phyloP scores from a whole-genome alignment of 192 early-diverging fungal species.

The Diversispora epigaea region DNA sequence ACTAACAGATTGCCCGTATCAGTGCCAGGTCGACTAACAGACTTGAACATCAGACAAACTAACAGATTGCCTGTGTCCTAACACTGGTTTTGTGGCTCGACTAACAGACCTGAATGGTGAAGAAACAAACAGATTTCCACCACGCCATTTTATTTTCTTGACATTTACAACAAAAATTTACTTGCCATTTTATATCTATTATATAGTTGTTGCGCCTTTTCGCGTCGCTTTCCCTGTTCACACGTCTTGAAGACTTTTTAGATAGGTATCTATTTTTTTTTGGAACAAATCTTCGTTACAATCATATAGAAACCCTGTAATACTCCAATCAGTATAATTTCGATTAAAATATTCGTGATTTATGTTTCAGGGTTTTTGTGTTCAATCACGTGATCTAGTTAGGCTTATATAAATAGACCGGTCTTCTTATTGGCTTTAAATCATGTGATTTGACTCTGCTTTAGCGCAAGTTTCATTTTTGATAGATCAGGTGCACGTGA shows the following conservation, averaged over 20 bases:
- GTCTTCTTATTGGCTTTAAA: no score
- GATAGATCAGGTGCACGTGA: no score
- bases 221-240: background rate
- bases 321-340: no score
- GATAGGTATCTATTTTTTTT: constrained; percentile 4
- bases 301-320: no score
- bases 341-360: no score
- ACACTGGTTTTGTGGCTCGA: constrained; percentile 13
- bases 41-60: constrained; percentile 8
- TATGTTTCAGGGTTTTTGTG: no score
- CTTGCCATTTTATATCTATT: constrained; percentile 8
- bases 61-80: constrained; percentile 3
- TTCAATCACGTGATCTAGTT: no score
- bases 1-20: background rate
- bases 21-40: constrained; percentile 5
- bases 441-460: no score
- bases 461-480: no score
- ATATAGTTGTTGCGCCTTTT: background rate
- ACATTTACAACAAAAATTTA: constrained; percentile 10
- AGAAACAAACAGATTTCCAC: constrained; percentile 16
- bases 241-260: constrained; percentile 5
- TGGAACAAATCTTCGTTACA: background rate
- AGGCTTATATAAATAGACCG: no score
- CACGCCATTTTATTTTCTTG: background rate
- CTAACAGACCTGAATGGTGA: constrained; percentile 17